Evolutionary conservation across 1,139 yeast species (phyloP).

Genomic region (Hyphopichia burtonii): DNA sequence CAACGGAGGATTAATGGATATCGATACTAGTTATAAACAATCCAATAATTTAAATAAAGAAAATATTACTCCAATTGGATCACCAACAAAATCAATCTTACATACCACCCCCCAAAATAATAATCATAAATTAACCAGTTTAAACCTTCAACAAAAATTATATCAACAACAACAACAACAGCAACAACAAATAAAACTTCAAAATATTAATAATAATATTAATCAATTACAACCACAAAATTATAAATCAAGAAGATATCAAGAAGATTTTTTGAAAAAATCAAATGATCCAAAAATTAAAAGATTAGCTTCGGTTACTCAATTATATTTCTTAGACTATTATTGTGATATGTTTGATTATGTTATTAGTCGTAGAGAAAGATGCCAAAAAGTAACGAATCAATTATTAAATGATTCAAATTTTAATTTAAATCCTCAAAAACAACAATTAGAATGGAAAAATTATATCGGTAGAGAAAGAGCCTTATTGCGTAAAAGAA

Average conservation of each 20-base stretch:
- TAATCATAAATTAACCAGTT: neutral
- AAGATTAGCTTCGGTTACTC: constrained; percentile 83
- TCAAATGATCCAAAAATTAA: constrained; percentile 77
- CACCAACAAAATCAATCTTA: constrained; percentile 44
- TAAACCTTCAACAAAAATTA: neutral
- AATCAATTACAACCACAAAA: constrained; percentile 29
- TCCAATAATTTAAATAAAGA: constrained; percentile 35
- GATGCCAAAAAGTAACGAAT: constrained; percentile 65
- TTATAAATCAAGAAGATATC: constrained; percentile 17
- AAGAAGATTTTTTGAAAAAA: constrained; percentile 52
- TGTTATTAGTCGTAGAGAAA: constrained; percentile 80
- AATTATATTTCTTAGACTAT: constrained; percentile 83
- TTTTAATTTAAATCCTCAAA: constrained; percentile 32
- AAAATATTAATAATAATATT: constrained; percentile 32
- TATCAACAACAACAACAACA: constrained; percentile 4
- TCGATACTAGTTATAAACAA: constrained; percentile 32
- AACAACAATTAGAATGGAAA: constrained; percentile 72
- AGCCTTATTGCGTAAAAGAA: constrained; percentile 78
- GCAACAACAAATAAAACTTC: constrained; percentile 5
- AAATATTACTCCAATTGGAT: constrained; percentile 42
- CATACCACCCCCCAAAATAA: constrained; percentile 29
- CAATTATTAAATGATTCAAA: constrained; percentile 50
- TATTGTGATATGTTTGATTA: constrained; percentile 96
- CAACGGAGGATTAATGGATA: constrained; percentile 36
- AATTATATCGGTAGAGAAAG: constrained; percentile 83